Evolutionary conservation across 2,329 filamentous ascomycete species (phyloP).

Genomic region (Paraphaeosphaeria minitans): DNA sequence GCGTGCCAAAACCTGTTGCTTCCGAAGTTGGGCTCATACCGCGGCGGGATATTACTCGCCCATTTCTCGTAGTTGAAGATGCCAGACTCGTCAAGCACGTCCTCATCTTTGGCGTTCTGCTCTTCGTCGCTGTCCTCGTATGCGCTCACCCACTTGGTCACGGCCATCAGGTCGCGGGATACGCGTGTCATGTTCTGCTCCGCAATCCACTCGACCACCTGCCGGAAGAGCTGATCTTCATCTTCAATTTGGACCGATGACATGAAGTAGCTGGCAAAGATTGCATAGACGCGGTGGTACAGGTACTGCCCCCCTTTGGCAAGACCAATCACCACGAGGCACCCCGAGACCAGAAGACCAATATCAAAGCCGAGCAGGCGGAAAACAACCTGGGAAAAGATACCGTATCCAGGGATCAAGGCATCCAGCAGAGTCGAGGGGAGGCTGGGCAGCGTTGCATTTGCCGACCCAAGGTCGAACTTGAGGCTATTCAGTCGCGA

Average conservation of each 20-base stretch:
- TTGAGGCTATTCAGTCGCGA: slow-evolving; percentile 24
- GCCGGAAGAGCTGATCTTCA: slow-evolving; percentile 50
- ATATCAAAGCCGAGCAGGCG: slow-evolving; percentile 55
- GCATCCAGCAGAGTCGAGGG: slow-evolving; percentile 56
- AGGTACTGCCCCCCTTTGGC: slow-evolving; percentile 37
- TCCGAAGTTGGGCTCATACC: slow-evolving; percentile 57
- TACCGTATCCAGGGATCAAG: slow-evolving; percentile 57
- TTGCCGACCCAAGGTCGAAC: slow-evolving; percentile 21
- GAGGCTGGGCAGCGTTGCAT: slow-evolving; percentile 41
- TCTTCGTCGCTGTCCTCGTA: slow-evolving; percentile 42
- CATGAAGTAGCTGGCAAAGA: slow-evolving; percentile 48
- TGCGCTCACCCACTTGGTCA: slow-evolving; percentile 45
- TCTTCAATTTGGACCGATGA: slow-evolving; percentile 53
- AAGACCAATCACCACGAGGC: slow-evolving; percentile 50
- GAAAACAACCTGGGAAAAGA: slow-evolving; percentile 52
- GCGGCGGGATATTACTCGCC: slow-evolving; percentile 54
- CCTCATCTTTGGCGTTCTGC: slow-evolving; percentile 39
- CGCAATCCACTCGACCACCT: slow-evolving; percentile 52
- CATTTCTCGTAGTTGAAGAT: slow-evolving; percentile 58
- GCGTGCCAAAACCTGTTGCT: slow-evolving; percentile 51
- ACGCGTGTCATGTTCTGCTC: slow-evolving; percentile 47
- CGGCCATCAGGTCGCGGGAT: slow-evolving; percentile 47
- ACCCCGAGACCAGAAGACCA: slow-evolving; percentile 52
- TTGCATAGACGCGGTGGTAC: slow-evolving; percentile 27
- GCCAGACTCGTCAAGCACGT: slow-evolving; percentile 47